These are phyloP conservation scores for Melampsora larici-populina DNA, from an alignment of 1,284 basidiomycete genomes.

Conservation along the genomic window DNA sequence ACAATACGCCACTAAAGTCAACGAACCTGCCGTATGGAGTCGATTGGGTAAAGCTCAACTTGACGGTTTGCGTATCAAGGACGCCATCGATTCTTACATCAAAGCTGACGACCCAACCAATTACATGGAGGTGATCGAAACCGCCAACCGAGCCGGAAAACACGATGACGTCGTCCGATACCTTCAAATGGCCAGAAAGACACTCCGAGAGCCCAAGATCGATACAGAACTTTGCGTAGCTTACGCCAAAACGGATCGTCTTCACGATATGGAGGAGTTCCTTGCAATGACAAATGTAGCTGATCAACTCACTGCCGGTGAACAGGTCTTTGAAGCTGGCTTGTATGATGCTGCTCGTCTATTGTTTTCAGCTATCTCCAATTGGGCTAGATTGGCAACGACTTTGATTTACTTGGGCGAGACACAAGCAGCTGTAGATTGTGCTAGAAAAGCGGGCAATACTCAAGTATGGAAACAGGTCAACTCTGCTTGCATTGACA, in stretches of 20 bases:
- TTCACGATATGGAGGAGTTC: slow-evolving; percentile 99
- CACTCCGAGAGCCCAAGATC: slow-evolving; percentile 92
- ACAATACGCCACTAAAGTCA: slow-evolving; percentile 94
- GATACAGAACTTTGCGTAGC: slow-evolving; percentile 96
- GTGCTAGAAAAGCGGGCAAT: slow-evolving; percentile 96
- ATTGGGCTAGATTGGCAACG: slow-evolving; percentile 96
- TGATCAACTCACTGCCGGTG: slow-evolving; percentile 68
- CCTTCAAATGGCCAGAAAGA: slow-evolving; percentile 99
- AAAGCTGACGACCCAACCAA: slow-evolving; percentile 96
- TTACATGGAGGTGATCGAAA: slow-evolving; percentile 94
- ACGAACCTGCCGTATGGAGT: slow-evolving; percentile 95
- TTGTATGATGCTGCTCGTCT: slow-evolving; percentile 96
- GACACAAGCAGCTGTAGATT: slow-evolving; percentile 96
- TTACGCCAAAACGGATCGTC: slow-evolving; percentile 91
- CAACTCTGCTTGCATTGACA: slow-evolving; percentile 95
- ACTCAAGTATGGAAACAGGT: slow-evolving; percentile 99
- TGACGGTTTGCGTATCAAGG: slow-evolving; percentile 96
- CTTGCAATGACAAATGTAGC: slow-evolving; percentile 98
- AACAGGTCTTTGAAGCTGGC: slow-evolving; percentile 99
- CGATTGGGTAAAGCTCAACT: slow-evolving; percentile 98
- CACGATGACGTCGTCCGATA: slow-evolving; percentile 96
- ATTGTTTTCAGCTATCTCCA: slow-evolving; percentile 92
- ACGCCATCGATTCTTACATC: slow-evolving; percentile 98
- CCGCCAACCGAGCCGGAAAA: slow-evolving; percentile 91
- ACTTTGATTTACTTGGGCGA: slow-evolving; percentile 98